These are phyloP conservation scores for Candida coleopterorum DNA, from an alignment of 805 yeast genomes.

Conservation along the genomic window DNA sequence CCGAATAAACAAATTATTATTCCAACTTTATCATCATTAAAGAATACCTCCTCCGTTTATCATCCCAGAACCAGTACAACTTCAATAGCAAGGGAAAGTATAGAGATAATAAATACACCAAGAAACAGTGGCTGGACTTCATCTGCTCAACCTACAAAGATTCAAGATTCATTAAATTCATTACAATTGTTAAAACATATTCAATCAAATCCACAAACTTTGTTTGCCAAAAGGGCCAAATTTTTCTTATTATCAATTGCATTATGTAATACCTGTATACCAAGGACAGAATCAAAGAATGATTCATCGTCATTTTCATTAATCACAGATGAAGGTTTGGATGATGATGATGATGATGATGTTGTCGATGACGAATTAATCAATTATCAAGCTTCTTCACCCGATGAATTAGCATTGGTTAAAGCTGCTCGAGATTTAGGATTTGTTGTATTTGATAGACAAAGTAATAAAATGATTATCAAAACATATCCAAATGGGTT, in stretches of 20 bases:
- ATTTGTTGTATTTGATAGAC: constrained; percentile 70
- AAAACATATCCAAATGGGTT: constrained; percentile 84
- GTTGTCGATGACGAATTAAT: constrained; percentile 48
- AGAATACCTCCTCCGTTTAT: constrained; percentile 9
- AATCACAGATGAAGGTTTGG: constrained; percentile 13
- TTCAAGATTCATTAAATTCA: constrained; percentile 44
- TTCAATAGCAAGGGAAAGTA: constrained; percentile 28
- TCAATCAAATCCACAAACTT: constrained; percentile 64
- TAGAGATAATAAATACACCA: constrained; percentile 20
- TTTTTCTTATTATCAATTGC: constrained; percentile 81
- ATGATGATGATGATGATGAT: no score
- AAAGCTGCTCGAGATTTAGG: constrained; percentile 96
- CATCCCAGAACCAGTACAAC: constrained; percentile 25
- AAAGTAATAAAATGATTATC: constrained; percentile 54
- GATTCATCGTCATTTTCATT: constrained; percentile 10
- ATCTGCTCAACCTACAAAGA: constrained; percentile 42
- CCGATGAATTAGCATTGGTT: constrained; percentile 92
- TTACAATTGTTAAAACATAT: constrained; percentile 63
- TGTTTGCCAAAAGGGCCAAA: constrained; percentile 67
- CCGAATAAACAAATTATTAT: constrained; percentile 8
- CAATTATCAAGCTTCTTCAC: constrained; percentile 90
- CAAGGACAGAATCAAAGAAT: constrained; percentile 40
- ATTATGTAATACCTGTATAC: constrained; percentile 85
- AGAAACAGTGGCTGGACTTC: constrained; percentile 40
- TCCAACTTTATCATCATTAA: constrained; percentile 6